Conservation (phyloP, 2,329 filamentous ascomycete genomes). For the Xylaria polymorpha region DNA sequence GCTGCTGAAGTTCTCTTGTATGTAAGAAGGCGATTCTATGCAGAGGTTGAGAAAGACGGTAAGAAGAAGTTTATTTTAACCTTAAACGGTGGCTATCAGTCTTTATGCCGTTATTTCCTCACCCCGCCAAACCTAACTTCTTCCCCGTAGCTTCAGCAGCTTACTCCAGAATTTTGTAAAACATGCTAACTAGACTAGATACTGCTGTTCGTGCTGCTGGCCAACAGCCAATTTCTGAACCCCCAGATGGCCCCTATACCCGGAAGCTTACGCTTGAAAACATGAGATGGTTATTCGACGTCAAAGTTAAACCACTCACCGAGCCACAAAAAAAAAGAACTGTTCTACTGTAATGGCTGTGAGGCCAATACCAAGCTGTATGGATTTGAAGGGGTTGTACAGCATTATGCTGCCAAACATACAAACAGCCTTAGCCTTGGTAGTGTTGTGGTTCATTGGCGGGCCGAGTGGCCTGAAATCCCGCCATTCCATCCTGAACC, state of each 20-base stretch:
- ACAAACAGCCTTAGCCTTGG: conserved; percentile 76
- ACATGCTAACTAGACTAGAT: conserved; percentile 41
- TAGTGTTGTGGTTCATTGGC: conserved; percentile 81
- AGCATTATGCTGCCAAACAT: conserved; percentile 87
- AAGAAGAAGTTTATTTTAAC: conserved; percentile 6
- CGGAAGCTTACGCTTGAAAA: conserved; percentile 68
- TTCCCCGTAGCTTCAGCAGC: background rate
- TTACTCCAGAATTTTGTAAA: background rate
- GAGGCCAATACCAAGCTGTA: conserved; percentile 74
- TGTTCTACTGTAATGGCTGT: conserved; percentile 81
- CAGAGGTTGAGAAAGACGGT: conserved; percentile 65
- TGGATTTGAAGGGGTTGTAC: conserved; percentile 81
- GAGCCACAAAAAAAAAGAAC: conserved; percentile 74
- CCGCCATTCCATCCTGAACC: conserved; percentile 75
- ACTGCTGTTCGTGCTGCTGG: conserved; percentile 60
- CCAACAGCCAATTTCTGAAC: conserved; percentile 58
- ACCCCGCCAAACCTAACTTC: background rate
- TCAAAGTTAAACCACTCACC: conserved; percentile 77
- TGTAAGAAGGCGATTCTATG: conserved; percentile 74
- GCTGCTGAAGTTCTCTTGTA: conserved; percentile 77
- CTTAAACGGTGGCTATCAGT: background rate
- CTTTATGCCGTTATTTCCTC: background rate
- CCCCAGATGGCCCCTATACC: conserved; percentile 63
- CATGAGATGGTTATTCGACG: conserved; percentile 87
- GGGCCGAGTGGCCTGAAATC: conserved; percentile 80